Evolutionary conservation across 352 stramenopile genomes (phyloP).

Genomic region (Phytophthora vignae): DNA sequence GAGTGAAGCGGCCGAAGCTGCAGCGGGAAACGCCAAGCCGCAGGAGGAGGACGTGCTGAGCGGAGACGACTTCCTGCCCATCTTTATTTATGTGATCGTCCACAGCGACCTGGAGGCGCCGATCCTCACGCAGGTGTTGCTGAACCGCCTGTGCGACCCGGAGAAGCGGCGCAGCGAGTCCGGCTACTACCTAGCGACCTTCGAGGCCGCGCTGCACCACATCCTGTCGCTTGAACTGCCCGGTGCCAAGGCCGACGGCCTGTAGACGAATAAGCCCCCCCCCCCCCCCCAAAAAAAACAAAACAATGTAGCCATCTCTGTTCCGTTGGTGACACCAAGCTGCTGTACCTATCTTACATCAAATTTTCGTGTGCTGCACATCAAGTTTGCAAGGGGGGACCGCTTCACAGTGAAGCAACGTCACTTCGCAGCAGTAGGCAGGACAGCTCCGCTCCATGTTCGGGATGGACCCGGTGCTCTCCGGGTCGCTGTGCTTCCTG

Average conservation of each 20-base stretch:
- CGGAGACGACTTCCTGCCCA: conserved; percentile 87
- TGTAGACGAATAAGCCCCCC: conserved; percentile 19
- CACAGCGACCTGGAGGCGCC: conserved; percentile 77
- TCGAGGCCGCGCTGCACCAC: conserved; percentile 82
- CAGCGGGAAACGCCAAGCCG: conserved; percentile 13
- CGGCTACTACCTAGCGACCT: conserved; percentile 90
- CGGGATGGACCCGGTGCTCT: conserved; percentile 85
- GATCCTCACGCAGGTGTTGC: conserved; percentile 83
- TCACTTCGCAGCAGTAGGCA: conserved; percentile 15
- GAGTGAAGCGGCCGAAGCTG: conserved; percentile 20
- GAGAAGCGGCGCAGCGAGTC: conserved; percentile 87
- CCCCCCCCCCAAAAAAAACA: no score
- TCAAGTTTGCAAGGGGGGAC: conserved; percentile 12
- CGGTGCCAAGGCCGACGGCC: conserved; percentile 21
- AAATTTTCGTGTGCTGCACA: background rate
- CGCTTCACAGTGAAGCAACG: conserved; percentile 19
- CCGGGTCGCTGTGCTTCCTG: conserved; percentile 89
- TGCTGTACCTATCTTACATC: background rate
- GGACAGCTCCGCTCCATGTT: conserved; percentile 12
- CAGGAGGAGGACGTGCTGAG: conserved; percentile 78
- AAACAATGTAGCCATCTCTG: conserved; percentile 21
- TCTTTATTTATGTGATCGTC: conserved; percentile 92
- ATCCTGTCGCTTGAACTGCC: conserved; percentile 74
- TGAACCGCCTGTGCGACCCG: conserved; percentile 85
- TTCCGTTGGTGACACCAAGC: conserved; percentile 7